Evolutionary conservation across 345 rosid genomes (phyloP), one percentile per base, ranked within the genome.

Genomic region (Populus ilicifolia): DNA sequence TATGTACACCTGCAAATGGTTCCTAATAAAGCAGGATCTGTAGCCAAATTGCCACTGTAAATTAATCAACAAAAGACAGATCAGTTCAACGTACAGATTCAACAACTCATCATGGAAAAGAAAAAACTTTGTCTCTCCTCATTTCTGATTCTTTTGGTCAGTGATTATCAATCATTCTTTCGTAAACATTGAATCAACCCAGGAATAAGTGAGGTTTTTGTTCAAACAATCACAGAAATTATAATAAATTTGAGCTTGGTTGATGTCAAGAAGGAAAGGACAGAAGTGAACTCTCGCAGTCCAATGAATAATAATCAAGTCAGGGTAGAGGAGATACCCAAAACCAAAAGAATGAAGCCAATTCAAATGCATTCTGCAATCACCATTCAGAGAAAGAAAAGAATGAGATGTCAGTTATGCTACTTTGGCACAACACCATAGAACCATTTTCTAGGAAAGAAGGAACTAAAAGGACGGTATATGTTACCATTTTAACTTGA

Each of bases 21-120:
- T 87, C 71, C 74, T 85, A 68, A 93, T 90, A 80, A 96, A 96
- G 86, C 99, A 96, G 46, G 98, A 96, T 83, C 80, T 87, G 82
- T 92, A 93, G 23, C 99, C 98, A 39, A 96, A 96, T 80, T 96
- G 97, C 99, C 98, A 96, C 99, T 96, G 92, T 44, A 80, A 21
- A 80, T 44, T 75, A 74, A 77, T 44, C 71, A 62, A 70, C 68
- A 82, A 69, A 68, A 73, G 23, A 67, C 20, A 74, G 8, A n/a
- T 39, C 23, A 70, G 73, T 71, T 82, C 71, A 43, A 75, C 63
- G 65, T 9, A 69, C 3, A 36, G 21, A 67, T 74, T 67, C 41
- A 50, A 33, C 7, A 43, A 38, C 39, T 72, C 48, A 29, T 64
- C 8, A 48, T 29, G 17, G 50, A 27, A 21, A 14, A 33, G 2